These are phyloP conservation scores for Ascochyta koolunga DNA, from an alignment of 2,329 filamentous ascomycete species.

Conservation along the genomic window DNA sequence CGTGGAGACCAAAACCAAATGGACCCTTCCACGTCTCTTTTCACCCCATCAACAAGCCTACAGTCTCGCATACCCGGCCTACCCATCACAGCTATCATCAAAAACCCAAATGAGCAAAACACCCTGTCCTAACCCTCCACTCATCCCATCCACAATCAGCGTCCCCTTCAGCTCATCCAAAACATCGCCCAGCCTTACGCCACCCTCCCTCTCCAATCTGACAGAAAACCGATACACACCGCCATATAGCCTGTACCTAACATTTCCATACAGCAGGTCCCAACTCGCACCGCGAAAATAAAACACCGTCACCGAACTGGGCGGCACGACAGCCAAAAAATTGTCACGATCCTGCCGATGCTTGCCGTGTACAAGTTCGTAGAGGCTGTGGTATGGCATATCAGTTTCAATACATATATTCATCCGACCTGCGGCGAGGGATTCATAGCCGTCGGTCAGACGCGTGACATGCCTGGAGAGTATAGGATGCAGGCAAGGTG, in stretches of 20 bases:
- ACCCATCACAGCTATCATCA: neutral
- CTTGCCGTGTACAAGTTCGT: neutral
- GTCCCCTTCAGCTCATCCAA: constrained; percentile 16
- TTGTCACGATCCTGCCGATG: neutral
- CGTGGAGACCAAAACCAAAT: too few species aligned
- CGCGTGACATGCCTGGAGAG: neutral
- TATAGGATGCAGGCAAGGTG: constrained; percentile 14
- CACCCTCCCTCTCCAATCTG: constrained; percentile 15
- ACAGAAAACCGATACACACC: constrained; percentile 9
- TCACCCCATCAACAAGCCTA: too few species aligned
- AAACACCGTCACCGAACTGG: neutral
- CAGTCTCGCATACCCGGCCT: too few species aligned
- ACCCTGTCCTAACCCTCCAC: constrained; percentile 1
- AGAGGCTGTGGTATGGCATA: neutral
- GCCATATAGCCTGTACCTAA: neutral
- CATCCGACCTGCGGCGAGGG: neutral
- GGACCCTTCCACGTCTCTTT: too few species aligned
- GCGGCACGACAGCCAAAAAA: neutral
- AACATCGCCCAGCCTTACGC: constrained; percentile 19
- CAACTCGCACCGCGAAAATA: neutral
- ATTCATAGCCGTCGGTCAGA: constrained; percentile 1
- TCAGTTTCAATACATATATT: neutral
- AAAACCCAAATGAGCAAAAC: constrained; percentile 20
- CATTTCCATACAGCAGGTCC: constrained; percentile 4
- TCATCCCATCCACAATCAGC: neutral